Base-by-base conservation (phyloP, 495 filamentous ascomycete genomes). In the Neurospora sp. region DNA sequence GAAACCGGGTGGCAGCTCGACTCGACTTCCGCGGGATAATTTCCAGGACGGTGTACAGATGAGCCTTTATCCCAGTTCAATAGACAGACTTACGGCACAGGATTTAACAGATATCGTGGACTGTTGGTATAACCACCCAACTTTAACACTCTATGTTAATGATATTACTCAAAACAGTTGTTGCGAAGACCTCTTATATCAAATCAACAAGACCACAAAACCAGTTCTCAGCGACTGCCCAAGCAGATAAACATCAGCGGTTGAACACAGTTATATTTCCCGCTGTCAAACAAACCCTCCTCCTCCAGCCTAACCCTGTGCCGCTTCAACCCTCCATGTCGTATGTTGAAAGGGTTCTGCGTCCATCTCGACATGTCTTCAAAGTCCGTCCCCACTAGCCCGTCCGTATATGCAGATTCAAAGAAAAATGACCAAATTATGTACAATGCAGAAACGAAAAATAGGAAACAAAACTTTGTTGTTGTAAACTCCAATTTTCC, bases 361-460 rank as follows among this genome's bases (percentile, higher is more conserved):
- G 53, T 65, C 53, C 53, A 65, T 65, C 31, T 35, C 27, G 27
- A 65, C 53, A 65, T 65, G 53, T 65, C 53, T 65, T 37, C 53
- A 35, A 27, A 65, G 27, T 37, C 14, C 27, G 35, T 65, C 53
- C 53, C 53, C 14, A 37, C 53, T 37, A 65, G 27, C 27, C 53
- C 53, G 35, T 65, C 44, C 41, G 69, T 70, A 69, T 75, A 59
- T 69, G 71, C 61, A 40, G 69, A 75, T 68, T 59, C 31, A 9
- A 71, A 71, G 48, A 59, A 53, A 31, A 65, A 1, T 3, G 27
- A 65, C 69, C 16, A 39, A 71, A 72, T 53, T 72, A 72, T 76
- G 70, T 74, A 76, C 73, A 74, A 42, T 69, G 37, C 16, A 40
- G 40, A 70, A 45, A 31, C n/a, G 40, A 72, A 35, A 31, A 38